phyloP scores from a whole-genome alignment of 805 yeast genomes.

The Lachancea quebecensis region DNA sequence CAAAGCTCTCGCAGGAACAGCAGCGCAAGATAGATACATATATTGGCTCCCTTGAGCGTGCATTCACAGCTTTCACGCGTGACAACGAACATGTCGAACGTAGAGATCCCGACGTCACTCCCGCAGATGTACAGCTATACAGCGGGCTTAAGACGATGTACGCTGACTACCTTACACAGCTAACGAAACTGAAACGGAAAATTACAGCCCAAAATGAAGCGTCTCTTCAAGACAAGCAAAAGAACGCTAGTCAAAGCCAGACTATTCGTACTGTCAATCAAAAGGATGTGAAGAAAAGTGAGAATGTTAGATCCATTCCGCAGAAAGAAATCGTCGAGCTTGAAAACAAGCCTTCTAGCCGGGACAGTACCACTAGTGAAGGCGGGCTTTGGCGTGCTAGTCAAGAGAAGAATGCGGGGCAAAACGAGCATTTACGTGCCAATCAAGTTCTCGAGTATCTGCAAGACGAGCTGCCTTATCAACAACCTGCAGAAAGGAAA shows the following conservation, averaged over 20 bases:
- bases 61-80: slow-evolving; percentile 20
- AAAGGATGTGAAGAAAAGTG: too few species aligned
- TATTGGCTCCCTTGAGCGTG: slow-evolving; percentile 16
- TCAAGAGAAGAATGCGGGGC: slow-evolving; percentile 5
- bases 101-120: slow-evolving; percentile 18
- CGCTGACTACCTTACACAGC: slow-evolving; percentile 24
- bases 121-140: slow-evolving; percentile 25
- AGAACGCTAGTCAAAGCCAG: too few species aligned
- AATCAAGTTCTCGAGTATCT: slow-evolving; percentile 16
- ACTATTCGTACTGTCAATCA: too few species aligned
- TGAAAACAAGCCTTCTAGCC: too few species aligned
- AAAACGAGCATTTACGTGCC: slow-evolving; percentile 9
- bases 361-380: too few species aligned
- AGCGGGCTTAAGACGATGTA: slow-evolving; percentile 29
- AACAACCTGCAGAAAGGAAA: slow-evolving; percentile 23
- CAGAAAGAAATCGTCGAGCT: too few species aligned
- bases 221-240: too few species aligned
- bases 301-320: too few species aligned
- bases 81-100: slow-evolving; percentile 27
- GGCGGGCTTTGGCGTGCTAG: too few species aligned
- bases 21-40: slow-evolving; percentile 17
- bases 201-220: slow-evolving; percentile 1
- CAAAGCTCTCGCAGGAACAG: slow-evolving; percentile 13
- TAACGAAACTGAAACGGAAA: slow-evolving; percentile 14
- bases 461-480: slow-evolving; percentile 20